These are phyloP conservation scores for Wickerhamiella alocasiicola DNA, from an alignment of 805 yeast species.

Conservation along the genomic window DNA sequence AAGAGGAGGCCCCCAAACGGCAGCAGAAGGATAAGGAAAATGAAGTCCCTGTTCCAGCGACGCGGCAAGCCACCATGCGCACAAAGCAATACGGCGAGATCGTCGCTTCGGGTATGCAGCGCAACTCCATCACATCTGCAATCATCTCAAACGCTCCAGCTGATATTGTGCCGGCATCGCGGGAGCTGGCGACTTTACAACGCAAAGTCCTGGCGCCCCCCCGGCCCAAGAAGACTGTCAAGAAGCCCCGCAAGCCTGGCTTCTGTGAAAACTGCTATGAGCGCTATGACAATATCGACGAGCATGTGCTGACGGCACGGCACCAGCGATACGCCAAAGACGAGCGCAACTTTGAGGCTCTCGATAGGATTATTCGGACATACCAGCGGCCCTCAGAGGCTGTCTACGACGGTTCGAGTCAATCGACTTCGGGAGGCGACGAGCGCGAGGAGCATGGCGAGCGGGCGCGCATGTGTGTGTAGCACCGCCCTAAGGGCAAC, in stretches of 20 bases:
- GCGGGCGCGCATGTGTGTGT: too few relatives aligned
- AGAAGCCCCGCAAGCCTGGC: conserved; percentile 33
- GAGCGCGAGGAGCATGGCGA: too few relatives aligned
- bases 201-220: conserved; percentile 26
- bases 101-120: conserved; percentile 49
- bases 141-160: conserved; percentile 25
- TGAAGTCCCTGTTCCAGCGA: neutral
- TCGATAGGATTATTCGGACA: conserved; percentile 50
- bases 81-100: conserved; percentile 36
- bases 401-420: too few relatives aligned
- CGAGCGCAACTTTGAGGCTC: conserved; percentile 56
- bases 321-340: conserved; percentile 72
- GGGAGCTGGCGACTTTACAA: conserved; percentile 33
- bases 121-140: conserved; percentile 31
- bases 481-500: too few relatives aligned
- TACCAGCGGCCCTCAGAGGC: conserved; percentile 33
- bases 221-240: conserved; percentile 20
- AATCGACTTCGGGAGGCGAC: too few relatives aligned
- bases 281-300: conserved; percentile 66
- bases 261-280: conserved; percentile 91
- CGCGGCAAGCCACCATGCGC: conserved; percentile 8
- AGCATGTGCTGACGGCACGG: conserved; percentile 53
- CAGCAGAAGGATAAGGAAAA: conserved; percentile 11
- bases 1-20: neutral
- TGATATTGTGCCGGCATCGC: conserved; percentile 25